Evolutionary conservation across 2,329 filamentous ascomycete genomes (phyloP).

Genomic region (Chalaropsis thielavioides): DNA sequence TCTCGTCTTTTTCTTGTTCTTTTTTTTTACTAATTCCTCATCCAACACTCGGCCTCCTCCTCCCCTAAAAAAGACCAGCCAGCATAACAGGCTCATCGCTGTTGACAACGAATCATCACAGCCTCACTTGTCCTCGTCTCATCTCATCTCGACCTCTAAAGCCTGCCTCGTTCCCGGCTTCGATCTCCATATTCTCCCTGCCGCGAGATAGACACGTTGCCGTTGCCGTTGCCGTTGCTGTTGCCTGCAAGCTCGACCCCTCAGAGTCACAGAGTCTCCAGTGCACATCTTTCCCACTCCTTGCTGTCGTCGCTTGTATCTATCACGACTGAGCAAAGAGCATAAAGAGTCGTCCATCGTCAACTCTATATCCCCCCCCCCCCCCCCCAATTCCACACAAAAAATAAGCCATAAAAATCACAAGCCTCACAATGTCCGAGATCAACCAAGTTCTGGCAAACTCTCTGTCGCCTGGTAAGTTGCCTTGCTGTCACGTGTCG

Average conservation of each 20-base stretch:
- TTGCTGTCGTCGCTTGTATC: constrained; percentile 10
- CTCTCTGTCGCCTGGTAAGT: constrained; percentile 85
- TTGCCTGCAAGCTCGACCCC: background rate
- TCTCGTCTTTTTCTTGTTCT: background rate
- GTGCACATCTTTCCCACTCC: background rate
- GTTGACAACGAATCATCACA: background rate
- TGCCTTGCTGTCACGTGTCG: constrained; percentile 17
- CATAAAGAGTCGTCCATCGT: background rate
- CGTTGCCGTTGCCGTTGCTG: background rate
- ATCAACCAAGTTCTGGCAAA: constrained; percentile 96
- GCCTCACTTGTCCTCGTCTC: background rate
- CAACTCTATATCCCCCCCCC: constrained; percentile 7
- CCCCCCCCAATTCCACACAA: constrained; percentile 5
- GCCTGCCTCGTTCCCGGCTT: constrained; percentile 21
- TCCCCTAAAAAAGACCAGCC: constrained; percentile 5
- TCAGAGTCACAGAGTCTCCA: background rate
- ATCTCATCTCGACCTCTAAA: background rate
- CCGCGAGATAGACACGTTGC: background rate
- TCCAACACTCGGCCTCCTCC: background rate
- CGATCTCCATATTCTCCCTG: constrained; percentile 17
- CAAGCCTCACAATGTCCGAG: constrained; percentile 62
- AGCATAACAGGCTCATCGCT: constrained; percentile 18
- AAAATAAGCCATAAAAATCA: constrained; percentile 22
- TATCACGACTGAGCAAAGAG: constrained; percentile 4
- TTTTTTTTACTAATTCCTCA: constrained; percentile 2